These are phyloP conservation scores for Erysimum cheiri DNA, from an alignment of 441 rosid species.

Conservation along the genomic window DNA sequence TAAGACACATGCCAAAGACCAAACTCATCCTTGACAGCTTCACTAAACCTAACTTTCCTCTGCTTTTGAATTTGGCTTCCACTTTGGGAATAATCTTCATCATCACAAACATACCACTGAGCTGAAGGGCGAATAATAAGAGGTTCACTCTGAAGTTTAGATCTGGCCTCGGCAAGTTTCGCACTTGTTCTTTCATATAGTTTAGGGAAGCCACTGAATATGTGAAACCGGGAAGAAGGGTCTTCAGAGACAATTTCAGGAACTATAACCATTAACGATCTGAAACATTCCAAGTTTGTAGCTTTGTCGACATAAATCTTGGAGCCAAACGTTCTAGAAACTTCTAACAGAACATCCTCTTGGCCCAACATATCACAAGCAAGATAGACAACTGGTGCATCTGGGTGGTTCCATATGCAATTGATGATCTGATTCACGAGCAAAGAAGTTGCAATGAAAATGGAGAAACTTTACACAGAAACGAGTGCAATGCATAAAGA, in stretches of 20 bases:
- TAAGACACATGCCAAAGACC: conserved; percentile 93
- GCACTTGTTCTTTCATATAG: conserved; percentile 70
- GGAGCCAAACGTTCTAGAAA: conserved; percentile 76
- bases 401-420: conserved; percentile 92
- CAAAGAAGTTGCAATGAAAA: conserved; percentile 8
- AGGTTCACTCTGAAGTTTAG: conserved; percentile 64
- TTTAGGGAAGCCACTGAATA: conserved; percentile 76
- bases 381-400: conserved; percentile 68
- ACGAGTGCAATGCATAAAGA: background rate
- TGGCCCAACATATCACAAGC: conserved; percentile 84
- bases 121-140: conserved; percentile 84
- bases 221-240: conserved; percentile 68
- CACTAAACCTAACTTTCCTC: conserved; percentile 56
- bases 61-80: conserved; percentile 40
- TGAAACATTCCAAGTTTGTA: conserved; percentile 56
- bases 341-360: conserved; percentile 69
- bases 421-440: conserved; percentile 61
- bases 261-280: conserved; percentile 51
- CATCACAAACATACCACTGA: conserved; percentile 83
- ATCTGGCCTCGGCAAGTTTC: conserved; percentile 68
- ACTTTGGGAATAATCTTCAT: conserved; percentile 44
- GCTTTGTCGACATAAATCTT: conserved; percentile 74
- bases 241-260: conserved; percentile 75
- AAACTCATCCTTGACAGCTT: conserved; percentile 76
- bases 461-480: conserved; percentile 1